Evolutionary conservation across 2,329 filamentous ascomycete genomes (phyloP).

Genomic region (Coniochaeta pulveracea): DNA sequence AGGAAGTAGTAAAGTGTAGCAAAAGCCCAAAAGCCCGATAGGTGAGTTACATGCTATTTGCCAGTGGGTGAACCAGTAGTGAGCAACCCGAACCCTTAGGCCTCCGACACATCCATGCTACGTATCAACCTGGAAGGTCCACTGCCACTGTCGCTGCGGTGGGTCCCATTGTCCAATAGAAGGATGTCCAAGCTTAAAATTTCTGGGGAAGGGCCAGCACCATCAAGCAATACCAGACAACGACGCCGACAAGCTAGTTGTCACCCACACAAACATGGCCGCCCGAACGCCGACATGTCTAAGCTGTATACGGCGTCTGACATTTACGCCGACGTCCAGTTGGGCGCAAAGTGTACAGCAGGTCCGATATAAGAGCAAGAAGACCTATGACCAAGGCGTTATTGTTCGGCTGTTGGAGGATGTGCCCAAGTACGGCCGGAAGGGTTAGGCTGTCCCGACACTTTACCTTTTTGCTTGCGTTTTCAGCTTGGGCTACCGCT

Average conservation of each 20-base stretch:
- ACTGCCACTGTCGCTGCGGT: no score
- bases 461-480: conserved; percentile 4
- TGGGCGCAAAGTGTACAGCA: conserved; percentile 7
- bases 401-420: conserved; percentile 30
- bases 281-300: conserved; percentile 18
- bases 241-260: conserved; percentile 1
- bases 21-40: no score
- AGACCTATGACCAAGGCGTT: conserved; percentile 26
- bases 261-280: neutral
- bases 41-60: no score
- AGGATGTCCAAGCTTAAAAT: conserved; percentile 4
- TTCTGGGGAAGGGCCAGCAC: neutral
- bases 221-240: neutral
- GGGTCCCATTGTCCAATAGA: neutral
- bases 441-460: conserved; percentile 14
- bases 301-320: conserved; percentile 19
- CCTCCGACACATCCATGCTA: no score
- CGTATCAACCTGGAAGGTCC: no score
- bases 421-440: conserved; percentile 26
- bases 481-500: no score
- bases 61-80: no score
- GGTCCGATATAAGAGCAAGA: conserved; percentile 24
- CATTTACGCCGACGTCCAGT: neutral
- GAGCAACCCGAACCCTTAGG: no score
- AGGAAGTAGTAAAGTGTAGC: no score